These are phyloP conservation scores for Sugiyamaella chiloensis DNA, from an alignment of 805 yeast species.

Conservation along the genomic window DNA sequence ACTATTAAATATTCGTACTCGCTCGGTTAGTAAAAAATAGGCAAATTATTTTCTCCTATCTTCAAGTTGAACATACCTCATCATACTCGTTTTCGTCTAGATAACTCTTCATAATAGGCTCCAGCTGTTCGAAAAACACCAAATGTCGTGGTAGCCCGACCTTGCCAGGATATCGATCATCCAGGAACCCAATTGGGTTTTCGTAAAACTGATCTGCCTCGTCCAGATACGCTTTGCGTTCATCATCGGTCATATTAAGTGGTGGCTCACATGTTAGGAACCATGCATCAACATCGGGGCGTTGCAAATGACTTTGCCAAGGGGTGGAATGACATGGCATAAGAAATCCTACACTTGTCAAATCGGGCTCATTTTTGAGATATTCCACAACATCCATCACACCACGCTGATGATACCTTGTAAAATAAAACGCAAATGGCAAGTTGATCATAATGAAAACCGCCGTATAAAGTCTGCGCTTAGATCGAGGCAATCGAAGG, in stretches of 20 bases:
- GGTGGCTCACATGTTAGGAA: constrained; percentile 94
- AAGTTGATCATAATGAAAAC: constrained; percentile 38
- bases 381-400: constrained; percentile 64
- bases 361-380: constrained; percentile 42
- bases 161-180: constrained; percentile 30
- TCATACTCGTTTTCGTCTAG: background rate
- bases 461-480: background rate
- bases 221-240: constrained; percentile 58
- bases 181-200: constrained; percentile 58
- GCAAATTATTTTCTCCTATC: background rate
- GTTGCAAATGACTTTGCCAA: constrained; percentile 80
- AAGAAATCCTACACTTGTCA: constrained; percentile 66
- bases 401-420: constrained; percentile 81
- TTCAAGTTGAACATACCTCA: constrained; percentile 1
- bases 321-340: constrained; percentile 99
- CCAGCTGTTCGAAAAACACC: constrained; percentile 66
- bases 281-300: constrained; percentile 55
- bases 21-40: constrained; percentile 27
- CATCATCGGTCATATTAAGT: constrained; percentile 35
- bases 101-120: constrained; percentile 36
- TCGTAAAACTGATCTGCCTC: constrained; percentile 84
- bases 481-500: constrained; percentile 7
- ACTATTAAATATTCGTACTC: constrained; percentile 67
- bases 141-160: constrained; percentile 67
- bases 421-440: constrained; percentile 47